Conservation (phyloP, 257 asterid species). For the Solanum lycopersicoides region DNA sequence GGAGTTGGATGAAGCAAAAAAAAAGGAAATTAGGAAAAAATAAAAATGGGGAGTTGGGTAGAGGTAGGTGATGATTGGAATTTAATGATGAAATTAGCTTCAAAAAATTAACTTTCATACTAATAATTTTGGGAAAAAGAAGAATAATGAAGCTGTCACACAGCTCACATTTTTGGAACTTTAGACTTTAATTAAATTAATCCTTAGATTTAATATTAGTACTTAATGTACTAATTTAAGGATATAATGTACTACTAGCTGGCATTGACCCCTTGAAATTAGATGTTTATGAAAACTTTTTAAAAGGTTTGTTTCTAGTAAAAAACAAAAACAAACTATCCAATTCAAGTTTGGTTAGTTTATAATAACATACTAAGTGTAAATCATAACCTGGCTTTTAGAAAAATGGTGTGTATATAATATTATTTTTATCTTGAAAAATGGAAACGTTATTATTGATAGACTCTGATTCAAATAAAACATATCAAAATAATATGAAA, state of each 20-base stretch:
- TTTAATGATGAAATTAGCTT: background rate
- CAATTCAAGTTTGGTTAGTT: background rate
- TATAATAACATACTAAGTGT: background rate
- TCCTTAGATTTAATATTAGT: background rate
- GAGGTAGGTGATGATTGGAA: background rate
- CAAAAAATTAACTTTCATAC: background rate
- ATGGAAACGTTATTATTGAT: background rate
- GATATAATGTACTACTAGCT: background rate
- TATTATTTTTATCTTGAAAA: background rate
- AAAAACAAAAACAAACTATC: background rate
- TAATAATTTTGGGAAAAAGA: background rate
- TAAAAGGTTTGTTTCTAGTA: background rate
- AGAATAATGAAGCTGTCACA: background rate
- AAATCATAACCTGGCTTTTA: background rate
- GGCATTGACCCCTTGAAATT: background rate
- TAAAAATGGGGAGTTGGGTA: background rate
- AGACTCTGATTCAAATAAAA: background rate
- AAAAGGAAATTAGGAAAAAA: background rate
- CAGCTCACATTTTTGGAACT: background rate
- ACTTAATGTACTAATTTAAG: background rate
- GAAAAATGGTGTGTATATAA: accelerated
- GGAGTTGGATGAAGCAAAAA: background rate
- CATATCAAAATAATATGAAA: background rate
- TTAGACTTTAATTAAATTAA: background rate
- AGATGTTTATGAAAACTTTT: background rate